phyloP scores from a whole-genome alignment of 1,284 basidiomycete species.

The Stygiomarasmius scandens region DNA sequence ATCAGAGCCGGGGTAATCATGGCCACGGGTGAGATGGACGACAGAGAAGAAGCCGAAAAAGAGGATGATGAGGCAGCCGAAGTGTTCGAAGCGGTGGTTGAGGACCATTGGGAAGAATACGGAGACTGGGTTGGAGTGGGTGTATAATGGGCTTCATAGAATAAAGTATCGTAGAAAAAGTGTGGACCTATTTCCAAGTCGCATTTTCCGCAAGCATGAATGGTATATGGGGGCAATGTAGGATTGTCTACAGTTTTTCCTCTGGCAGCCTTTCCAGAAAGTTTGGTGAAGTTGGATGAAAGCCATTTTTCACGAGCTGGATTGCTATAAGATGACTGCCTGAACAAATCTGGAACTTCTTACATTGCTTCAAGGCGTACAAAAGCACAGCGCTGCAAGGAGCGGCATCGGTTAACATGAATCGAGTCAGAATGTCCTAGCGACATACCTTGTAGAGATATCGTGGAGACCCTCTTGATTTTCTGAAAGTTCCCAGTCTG shows the following conservation, averaged over 20 bases:
- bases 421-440: background rate
- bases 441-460: conserved; percentile 55
- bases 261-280: conserved; percentile 61
- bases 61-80: background rate
- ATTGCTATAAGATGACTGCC: background rate
- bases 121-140: background rate
- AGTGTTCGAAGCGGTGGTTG: conserved; percentile 21
- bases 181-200: conserved; percentile 74
- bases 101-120: conserved; percentile 11
- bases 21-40: conserved; percentile 44
- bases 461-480: conserved; percentile 42
- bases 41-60: conserved; percentile 21
- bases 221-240: conserved; percentile 57
- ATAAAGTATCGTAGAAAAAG: conserved; percentile 59
- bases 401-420: background rate
- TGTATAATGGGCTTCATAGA: conserved; percentile 68
- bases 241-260: conserved; percentile 39
- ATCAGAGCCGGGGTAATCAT: conserved; percentile 59
- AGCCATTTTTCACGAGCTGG: conserved; percentile 73
- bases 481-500: conserved; percentile 59
- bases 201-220: conserved; percentile 64
- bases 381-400: background rate
- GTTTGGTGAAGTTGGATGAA: conserved; percentile 68
- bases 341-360: conserved; percentile 22
- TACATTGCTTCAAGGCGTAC: conserved; percentile 68